Conservation (phyloP, 306 rosid genomes). For the Oemleria cerasiformis region DNA sequence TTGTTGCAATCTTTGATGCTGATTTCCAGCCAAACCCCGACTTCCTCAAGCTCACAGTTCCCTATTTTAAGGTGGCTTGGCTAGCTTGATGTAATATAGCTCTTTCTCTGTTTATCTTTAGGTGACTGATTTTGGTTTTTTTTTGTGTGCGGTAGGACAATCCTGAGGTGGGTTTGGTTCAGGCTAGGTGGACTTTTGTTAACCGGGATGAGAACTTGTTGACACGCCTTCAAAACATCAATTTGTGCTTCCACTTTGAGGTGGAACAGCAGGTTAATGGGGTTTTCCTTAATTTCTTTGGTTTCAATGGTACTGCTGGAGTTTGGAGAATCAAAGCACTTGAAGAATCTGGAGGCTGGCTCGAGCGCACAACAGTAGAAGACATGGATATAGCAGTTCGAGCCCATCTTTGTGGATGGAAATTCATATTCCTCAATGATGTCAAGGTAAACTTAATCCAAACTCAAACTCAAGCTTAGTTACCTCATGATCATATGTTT, state of each 20-base stretch:
- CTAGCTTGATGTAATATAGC: constrained; percentile 20
- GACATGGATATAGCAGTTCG: constrained; percentile 87
- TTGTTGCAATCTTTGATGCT: constrained; percentile 73
- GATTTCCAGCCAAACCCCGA: constrained; percentile 72
- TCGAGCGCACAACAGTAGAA: constrained; percentile 76
- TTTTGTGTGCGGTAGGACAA: constrained; percentile 34
- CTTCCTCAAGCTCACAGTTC: constrained; percentile 61
- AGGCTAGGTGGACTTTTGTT: constrained; percentile 76
- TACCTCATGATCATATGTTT: not conserved
- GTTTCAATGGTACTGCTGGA: constrained; percentile 83
- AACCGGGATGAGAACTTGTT: constrained; percentile 74
- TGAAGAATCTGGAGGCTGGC: constrained; percentile 81
- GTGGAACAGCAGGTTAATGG: constrained; percentile 85
- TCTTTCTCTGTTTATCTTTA: not conserved
- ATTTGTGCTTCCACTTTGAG: constrained; percentile 75
- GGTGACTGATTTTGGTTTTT: constrained; percentile 18
- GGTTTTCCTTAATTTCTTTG: constrained; percentile 63
- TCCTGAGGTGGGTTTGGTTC: constrained; percentile 71
- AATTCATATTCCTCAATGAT: constrained; percentile 70
- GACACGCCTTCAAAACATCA: constrained; percentile 66
- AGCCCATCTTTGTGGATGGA: constrained; percentile 78
- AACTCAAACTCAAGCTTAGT: not conserved
- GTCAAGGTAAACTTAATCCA: constrained; percentile 48
- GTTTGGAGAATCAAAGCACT: constrained; percentile 83
- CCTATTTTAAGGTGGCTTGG: constrained; percentile 64